These are phyloP conservation scores for Candida namnaoensis DNA, from an alignment of 805 yeast species.

Conservation along the genomic window DNA sequence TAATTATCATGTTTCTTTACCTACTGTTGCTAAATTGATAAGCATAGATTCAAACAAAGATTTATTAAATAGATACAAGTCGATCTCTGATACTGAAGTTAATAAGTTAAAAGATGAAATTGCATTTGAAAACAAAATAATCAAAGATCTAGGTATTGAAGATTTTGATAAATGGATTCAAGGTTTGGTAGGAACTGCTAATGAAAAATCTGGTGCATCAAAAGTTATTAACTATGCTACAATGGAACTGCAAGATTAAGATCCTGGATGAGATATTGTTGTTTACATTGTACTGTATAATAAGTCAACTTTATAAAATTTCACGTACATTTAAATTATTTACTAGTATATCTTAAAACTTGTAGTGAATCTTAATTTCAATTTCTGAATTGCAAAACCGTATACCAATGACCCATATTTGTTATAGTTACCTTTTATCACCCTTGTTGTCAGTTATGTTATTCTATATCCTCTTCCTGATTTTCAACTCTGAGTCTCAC, in stretches of 20 bases:
- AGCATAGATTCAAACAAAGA: conserved; percentile 10
- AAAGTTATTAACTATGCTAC: conserved; percentile 28
- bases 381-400: too few relatives aligned
- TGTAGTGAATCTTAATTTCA: too few relatives aligned
- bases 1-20: conserved; percentile 19
- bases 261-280: neutral
- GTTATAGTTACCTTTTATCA: neutral
- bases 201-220: conserved; percentile 23
- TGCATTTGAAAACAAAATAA: conserved; percentile 12
- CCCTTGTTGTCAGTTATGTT: neutral
- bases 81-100: conserved; percentile 13
- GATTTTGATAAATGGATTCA: conserved; percentile 21
- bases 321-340: too few relatives aligned
- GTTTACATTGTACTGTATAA: neutral
- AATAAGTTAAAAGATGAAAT: conserved; percentile 15
- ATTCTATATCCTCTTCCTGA: conserved; percentile 17
- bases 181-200: conserved; percentile 27
- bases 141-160: conserved; percentile 5
- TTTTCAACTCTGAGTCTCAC: conserved; percentile 47
- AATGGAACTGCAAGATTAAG: conserved; percentile 13
- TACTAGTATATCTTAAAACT: too few relatives aligned
- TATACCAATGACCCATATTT: too few relatives aligned
- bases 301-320: too few relatives aligned
- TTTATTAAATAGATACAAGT: conserved; percentile 12
- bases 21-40: conserved; percentile 12